phyloP scores from a whole-genome alignment of 78 protist species.

The Ministeria vibrans region DNA sequence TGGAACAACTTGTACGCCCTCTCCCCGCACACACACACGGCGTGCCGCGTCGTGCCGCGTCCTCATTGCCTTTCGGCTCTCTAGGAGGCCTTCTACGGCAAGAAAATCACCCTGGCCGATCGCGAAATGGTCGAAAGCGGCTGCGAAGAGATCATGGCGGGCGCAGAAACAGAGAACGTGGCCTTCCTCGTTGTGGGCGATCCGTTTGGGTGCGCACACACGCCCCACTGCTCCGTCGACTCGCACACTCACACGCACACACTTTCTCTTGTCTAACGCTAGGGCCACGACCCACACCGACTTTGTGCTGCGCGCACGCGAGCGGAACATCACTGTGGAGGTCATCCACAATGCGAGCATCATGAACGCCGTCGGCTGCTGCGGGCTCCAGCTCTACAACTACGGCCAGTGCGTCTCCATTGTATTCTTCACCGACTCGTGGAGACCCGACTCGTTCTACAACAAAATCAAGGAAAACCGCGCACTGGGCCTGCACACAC shows the following conservation, averaged over 20 bases:
- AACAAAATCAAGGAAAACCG: constrained; percentile 73
- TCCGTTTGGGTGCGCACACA: constrained; percentile 78
- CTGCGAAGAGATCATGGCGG: constrained; percentile 80
- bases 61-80: too few relatives aligned
- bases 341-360: constrained; percentile 98
- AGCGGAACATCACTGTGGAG: constrained; percentile 35
- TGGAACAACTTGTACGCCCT: constrained; percentile 19
- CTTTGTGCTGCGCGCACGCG: constrained; percentile 55
- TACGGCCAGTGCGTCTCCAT: constrained; percentile 96
- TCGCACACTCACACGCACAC: neutral
- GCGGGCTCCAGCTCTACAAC: constrained; percentile 95
- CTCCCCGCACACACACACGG: too few relatives aligned
- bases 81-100: constrained; percentile 2
- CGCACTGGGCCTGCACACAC: constrained; percentile 88
- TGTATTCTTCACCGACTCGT: constrained; percentile 80
- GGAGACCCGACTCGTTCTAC: constrained; percentile 91
- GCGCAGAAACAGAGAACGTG: constrained; percentile 45
- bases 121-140: constrained; percentile 86
- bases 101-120: constrained; percentile 77
- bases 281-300: constrained; percentile 98
- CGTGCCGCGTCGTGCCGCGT: too few relatives aligned
- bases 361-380: constrained; percentile 96
- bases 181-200: constrained; percentile 98
- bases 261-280: neutral
- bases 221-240: neutral